Evolutionary conservation across 306 rosid genomes (phyloP).

Genomic region (Echinosophora koreensis): DNA sequence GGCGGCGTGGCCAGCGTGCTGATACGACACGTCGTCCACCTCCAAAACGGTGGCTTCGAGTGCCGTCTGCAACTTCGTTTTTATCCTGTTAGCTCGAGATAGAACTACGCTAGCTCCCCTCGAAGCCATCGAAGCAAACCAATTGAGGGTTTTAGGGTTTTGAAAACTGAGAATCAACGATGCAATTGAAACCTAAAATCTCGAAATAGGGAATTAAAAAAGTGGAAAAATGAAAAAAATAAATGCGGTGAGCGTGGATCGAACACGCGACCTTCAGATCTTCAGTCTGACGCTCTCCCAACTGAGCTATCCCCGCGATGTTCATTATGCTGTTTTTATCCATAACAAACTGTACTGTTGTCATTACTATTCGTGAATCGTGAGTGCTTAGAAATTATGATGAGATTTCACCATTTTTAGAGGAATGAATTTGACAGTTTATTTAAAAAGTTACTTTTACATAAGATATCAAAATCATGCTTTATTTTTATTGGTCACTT

Average conservation of each 20-base stretch:
- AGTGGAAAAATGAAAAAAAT: not conserved
- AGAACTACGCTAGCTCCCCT: conserved; percentile 58
- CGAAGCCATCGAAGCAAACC: conserved; percentile 51
- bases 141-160: not conserved
- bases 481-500: too few species aligned
- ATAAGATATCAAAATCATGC: too few species aligned
- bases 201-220: not conserved
- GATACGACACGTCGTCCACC: conserved; percentile 86
- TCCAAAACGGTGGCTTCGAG: conserved; percentile 73
- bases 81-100: conserved; percentile 75
- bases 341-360: too few species aligned
- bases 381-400: too few species aligned
- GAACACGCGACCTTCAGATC: conserved; percentile 43
- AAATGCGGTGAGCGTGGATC: conserved; percentile 36
- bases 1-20: conserved; percentile 90
- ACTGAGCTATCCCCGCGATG: conserved; percentile 44
- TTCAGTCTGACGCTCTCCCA: conserved; percentile 43
- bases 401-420: too few species aligned
- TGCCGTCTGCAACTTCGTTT: conserved; percentile 70
- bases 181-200: not conserved
- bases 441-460: too few species aligned
- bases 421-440: too few species aligned
- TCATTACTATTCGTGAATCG: too few species aligned
- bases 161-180: not conserved
- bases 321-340: too few species aligned